These are phyloP conservation scores for Fusarium gaditjirri DNA, from an alignment of 2,329 filamentous ascomycete genomes.

Conservation along the genomic window DNA sequence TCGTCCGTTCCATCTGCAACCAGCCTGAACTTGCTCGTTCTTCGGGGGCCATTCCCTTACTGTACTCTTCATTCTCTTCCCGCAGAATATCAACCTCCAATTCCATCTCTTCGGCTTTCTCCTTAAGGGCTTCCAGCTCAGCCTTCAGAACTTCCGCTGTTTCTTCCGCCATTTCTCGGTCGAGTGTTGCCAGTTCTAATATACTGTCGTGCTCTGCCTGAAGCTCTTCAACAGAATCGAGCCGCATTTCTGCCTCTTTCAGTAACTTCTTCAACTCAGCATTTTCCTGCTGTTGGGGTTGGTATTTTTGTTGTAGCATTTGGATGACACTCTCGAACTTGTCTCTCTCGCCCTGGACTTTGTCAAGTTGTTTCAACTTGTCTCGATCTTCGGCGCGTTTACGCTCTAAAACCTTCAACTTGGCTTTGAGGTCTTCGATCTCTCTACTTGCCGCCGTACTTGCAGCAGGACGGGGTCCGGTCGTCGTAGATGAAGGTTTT, in stretches of 20 bases:
- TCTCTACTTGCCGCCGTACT: constrained; percentile 69
- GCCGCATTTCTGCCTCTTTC: constrained; percentile 77
- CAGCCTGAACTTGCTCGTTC: constrained; percentile 88
- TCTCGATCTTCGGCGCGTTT: constrained; percentile 88
- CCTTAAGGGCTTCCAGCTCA: constrained; percentile 81
- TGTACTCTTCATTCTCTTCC: constrained; percentile 87
- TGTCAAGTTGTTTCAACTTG: constrained; percentile 81
- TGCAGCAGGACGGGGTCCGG: constrained; percentile 51
- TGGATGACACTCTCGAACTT: constrained; percentile 87
- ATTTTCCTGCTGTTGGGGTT: constrained; percentile 84
- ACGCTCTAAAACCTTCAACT: constrained; percentile 86
- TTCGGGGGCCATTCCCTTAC: constrained; percentile 86
- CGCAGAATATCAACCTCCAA: constrained; percentile 87
- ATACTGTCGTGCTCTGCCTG: constrained; percentile 87
- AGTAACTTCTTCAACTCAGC: constrained; percentile 78
- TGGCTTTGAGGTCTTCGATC: constrained; percentile 88
- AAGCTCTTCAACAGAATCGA: constrained; percentile 74
- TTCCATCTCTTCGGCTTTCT: constrained; percentile 83
- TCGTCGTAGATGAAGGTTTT: constrained; percentile 43
- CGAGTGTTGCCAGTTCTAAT: constrained; percentile 86
- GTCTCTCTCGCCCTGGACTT: constrained; percentile 79
- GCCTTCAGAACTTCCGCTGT: constrained; percentile 83
- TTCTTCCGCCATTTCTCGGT: constrained; percentile 97
- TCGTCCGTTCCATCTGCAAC: constrained; percentile 91
- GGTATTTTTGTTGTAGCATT: constrained; percentile 89